phyloP scores from a whole-genome alignment of 129 eudicot genomes.

The Pseudognaphalium luteoalbum region DNA sequence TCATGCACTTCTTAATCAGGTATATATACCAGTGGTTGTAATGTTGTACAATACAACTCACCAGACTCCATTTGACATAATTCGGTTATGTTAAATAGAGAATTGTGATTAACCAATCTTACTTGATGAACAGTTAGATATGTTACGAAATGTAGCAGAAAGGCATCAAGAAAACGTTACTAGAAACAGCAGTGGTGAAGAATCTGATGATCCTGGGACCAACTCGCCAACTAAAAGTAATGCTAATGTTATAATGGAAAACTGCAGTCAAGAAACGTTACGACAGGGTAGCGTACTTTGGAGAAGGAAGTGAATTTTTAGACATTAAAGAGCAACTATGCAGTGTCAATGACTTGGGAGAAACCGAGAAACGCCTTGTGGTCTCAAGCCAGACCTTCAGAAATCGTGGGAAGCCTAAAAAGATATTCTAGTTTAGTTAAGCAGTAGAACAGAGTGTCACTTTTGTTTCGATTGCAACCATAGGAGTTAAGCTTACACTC shows the following conservation, averaged over 20 bases:
- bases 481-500: conserved; percentile 27
- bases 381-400: conserved; percentile 29
- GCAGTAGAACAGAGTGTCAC: conserved; percentile 21
- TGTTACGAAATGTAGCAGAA: conserved; percentile 26
- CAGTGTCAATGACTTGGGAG: conserved; percentile 27
- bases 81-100: too few species aligned
- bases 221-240: conserved; percentile 22
- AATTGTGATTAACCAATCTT: conserved; percentile 1
- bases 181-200: conserved; percentile 30
- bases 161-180: conserved; percentile 13
- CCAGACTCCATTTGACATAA: too few species aligned
- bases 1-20: not conserved
- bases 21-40: too few species aligned
- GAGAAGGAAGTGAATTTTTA: conserved; percentile 30
- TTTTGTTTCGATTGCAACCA: conserved; percentile 18
- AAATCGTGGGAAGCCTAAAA: conserved; percentile 37
- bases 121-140: conserved; percentile 30
- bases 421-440: conserved; percentile 15
- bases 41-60: too few species aligned
- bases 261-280: conserved; percentile 18
- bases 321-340: conserved; percentile 33
- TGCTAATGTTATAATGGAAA: conserved; percentile 22
- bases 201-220: conserved; percentile 18
- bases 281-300: conserved; percentile 38
- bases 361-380: conserved; percentile 31